phyloP scores from a whole-genome alignment of 768 basidiomycete species.

The Hortiboletus flavorubellus region DNA sequence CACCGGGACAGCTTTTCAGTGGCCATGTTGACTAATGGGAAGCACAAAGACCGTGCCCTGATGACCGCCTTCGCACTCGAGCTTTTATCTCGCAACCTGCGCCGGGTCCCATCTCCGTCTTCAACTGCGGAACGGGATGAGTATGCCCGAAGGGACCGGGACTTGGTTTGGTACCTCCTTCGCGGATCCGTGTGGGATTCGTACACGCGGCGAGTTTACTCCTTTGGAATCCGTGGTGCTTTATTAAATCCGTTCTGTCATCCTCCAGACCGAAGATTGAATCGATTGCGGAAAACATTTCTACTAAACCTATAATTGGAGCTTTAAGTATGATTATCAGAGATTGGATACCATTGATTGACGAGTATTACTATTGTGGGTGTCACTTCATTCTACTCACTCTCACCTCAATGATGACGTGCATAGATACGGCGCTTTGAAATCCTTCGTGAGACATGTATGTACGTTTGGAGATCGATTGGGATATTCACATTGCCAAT shows the following conservation, averaged over 20 bases:
- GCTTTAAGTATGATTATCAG: slow-evolving; percentile 66
- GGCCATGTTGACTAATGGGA: slow-evolving; percentile 21
- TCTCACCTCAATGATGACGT: slow-evolving; percentile 3
- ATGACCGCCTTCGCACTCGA: slow-evolving; percentile 64
- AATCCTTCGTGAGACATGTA: slow-evolving; percentile 2
- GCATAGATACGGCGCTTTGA: slow-evolving; percentile 45
- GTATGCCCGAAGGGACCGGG: slow-evolving; percentile 78
- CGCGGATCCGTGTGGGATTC: slow-evolving; percentile 83
- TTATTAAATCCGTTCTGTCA: not conserved
- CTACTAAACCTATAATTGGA: slow-evolving; percentile 61
- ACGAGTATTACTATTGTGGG: slow-evolving; percentile 91
- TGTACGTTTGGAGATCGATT: slow-evolving; percentile 1
- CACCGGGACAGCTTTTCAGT: slow-evolving; percentile 13
- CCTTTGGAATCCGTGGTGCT: not conserved
- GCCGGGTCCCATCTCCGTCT: slow-evolving; percentile 61
- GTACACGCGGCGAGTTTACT: slow-evolving; percentile 58
- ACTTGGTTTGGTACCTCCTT: slow-evolving; percentile 80
- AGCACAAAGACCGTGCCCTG: slow-evolving; percentile 52
- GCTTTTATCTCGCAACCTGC: slow-evolving; percentile 69
- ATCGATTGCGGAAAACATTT: slow-evolving; percentile 52
- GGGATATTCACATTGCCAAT: not conserved
- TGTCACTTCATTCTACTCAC: not conserved
- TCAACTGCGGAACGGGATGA: slow-evolving; percentile 68
- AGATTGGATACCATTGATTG: slow-evolving; percentile 86
- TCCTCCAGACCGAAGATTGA: slow-evolving; percentile 72